A percentile compares a stretch with the other conserved stretches of the same genome.
phyloP scores from a whole-genome alignment of 257 asterid genomes.

The Solanum chiquidenum region DNA sequence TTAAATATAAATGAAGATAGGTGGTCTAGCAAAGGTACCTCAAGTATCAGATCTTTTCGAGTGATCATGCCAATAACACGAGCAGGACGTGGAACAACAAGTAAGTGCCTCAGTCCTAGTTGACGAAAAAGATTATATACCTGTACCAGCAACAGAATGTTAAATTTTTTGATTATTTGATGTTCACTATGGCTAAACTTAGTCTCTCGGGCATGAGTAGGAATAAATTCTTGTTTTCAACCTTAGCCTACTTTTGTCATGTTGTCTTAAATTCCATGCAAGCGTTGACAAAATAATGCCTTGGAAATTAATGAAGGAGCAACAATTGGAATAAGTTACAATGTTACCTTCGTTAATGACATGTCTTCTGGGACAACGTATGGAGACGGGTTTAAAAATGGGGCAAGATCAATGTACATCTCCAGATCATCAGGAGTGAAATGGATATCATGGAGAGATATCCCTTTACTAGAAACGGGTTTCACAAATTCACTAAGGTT shows the following conservation, averaged over 20 bases:
- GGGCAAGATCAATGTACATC: conserved; percentile 96
- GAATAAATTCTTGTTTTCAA: not conserved
- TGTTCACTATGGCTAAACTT: not conserved
- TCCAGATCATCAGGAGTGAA: conserved; percentile 78
- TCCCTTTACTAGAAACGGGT: conserved; percentile 90
- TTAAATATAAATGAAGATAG: not conserved
- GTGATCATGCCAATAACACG: conserved; percentile 92
- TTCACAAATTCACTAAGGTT: conserved; percentile 82
- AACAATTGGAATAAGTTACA: not conserved
- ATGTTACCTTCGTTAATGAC: conserved; percentile 84
- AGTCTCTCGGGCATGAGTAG: not conserved
- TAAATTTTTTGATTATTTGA: not conserved
- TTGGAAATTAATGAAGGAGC: not conserved
- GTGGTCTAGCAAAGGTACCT: conserved; percentile 39
- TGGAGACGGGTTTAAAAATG: conserved; percentile 85
- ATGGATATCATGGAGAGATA: conserved; percentile 68
- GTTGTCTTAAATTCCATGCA: not conserved
- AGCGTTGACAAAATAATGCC: not conserved
- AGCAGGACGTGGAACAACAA: conserved; percentile 95
- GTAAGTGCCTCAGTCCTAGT: conserved; percentile 79
- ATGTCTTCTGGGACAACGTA: conserved; percentile 94
- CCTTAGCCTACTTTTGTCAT: not conserved
- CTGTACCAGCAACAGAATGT: conserved; percentile 33
- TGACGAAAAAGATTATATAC: conserved; percentile 96
- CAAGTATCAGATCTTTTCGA: conserved; percentile 81